These are phyloP conservation scores for Hypoxylon sp. DNA, from an alignment of 2,329 filamentous ascomycete species.

Conservation along the genomic window DNA sequence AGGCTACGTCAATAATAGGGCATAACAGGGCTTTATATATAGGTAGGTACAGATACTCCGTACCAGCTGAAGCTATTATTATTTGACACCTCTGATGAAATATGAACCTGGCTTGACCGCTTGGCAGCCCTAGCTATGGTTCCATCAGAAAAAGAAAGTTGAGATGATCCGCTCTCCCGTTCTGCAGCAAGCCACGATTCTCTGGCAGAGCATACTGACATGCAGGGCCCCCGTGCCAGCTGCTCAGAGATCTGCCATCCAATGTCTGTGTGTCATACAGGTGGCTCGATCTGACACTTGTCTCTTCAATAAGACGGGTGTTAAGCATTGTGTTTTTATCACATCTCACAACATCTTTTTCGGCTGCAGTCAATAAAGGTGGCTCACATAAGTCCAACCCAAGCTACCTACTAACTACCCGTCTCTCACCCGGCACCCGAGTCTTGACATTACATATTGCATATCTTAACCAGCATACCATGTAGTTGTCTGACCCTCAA, in stretches of 20 bases:
- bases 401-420: constrained; percentile 1
- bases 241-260: constrained; percentile 15
- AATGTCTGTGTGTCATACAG: constrained; percentile 20
- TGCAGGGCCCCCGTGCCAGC: constrained; percentile 9
- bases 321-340: neutral
- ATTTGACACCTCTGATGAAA: too few relatives aligned
- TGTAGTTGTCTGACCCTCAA: too few relatives aligned
- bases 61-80: neutral
- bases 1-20: neutral
- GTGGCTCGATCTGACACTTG: constrained; percentile 2
- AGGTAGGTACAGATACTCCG: too few relatives aligned
- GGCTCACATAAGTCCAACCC: constrained; percentile 4
- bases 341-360: constrained; percentile 3
- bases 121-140: too few relatives aligned
- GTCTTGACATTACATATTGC: neutral
- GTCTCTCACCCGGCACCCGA: neutral
- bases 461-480: too few relatives aligned
- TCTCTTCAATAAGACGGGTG: constrained; percentile 14
- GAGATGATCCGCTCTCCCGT: constrained; percentile 35
- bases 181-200: constrained; percentile 29
- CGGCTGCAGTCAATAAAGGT: neutral
- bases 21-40: neutral
- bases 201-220: constrained; percentile 17
- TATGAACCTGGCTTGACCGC: too few relatives aligned
- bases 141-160: constrained; percentile 20